phyloP scores from a whole-genome alignment of 371 early-diverging fungal genomes.

The Coemansia sp. region DNA sequence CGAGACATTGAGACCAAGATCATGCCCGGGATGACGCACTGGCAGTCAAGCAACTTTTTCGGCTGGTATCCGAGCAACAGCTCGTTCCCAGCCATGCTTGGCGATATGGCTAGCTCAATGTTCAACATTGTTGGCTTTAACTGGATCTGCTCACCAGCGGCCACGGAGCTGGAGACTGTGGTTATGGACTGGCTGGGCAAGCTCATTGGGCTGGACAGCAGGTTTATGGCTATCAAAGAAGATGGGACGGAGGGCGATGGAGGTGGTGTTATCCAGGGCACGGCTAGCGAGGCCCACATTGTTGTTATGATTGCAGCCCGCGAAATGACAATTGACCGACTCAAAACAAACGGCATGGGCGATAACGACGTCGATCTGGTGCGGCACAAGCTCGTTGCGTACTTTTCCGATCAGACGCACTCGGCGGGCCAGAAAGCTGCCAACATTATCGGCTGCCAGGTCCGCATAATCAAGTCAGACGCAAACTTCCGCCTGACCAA shows the following conservation, averaged over 20 bases:
- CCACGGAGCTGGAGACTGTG: constrained; percentile 63
- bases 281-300: constrained; percentile 59
- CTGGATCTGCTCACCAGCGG: constrained; percentile 59
- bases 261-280: constrained; percentile 64
- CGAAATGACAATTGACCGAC: constrained; percentile 46
- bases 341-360: constrained; percentile 22
- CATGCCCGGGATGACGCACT: constrained; percentile 62
- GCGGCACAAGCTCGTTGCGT: constrained; percentile 57
- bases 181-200: constrained; percentile 63
- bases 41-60: constrained; percentile 61
- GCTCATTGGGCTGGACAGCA: constrained; percentile 54
- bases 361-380: too few species aligned
- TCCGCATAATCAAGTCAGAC: constrained; percentile 50
- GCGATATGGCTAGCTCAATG: constrained; percentile 63
- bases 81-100: constrained; percentile 58
- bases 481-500: constrained; percentile 38
- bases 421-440: constrained; percentile 56
- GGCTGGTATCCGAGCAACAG: constrained; percentile 58
- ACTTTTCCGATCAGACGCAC: constrained; percentile 62
- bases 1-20: constrained; percentile 55
- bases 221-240: constrained; percentile 51
- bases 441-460: constrained; percentile 51
- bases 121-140: constrained; percentile 56
- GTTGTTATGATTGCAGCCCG: constrained; percentile 61
- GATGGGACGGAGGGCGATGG: constrained; percentile 53